A percentile compares a stretch with the other conserved stretches of the same genome.
Evolutionary conservation across 345 rosid species (phyloP).

Genomic region (Eucalyptus sp.): DNA sequence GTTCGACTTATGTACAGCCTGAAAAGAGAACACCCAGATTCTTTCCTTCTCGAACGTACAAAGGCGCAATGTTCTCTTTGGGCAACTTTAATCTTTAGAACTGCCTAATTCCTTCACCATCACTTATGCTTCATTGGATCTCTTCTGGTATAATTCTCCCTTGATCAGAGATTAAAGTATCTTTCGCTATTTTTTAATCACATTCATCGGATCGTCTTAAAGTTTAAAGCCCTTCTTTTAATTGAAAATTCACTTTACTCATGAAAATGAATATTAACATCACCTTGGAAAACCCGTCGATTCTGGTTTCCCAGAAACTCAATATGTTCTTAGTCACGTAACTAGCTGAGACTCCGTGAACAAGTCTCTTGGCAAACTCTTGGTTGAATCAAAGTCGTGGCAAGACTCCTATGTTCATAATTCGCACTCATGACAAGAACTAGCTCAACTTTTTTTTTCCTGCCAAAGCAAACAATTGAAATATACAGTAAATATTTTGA

Average conservation of each 20-base stretch:
- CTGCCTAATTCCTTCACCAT: neutral
- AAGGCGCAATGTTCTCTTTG: neutral
- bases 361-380: neutral
- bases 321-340: neutral
- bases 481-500: neutral
- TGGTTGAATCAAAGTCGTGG: neutral
- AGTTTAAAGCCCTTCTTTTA: neutral
- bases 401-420: neutral
- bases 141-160: neutral
- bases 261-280: neutral
- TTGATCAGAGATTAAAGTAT: neutral
- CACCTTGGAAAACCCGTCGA: neutral
- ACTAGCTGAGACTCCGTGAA: neutral
- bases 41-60: constrained; percentile 10
- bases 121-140: neutral
- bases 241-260: neutral
- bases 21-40: neutral
- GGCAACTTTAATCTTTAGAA: neutral
- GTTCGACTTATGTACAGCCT: neutral
- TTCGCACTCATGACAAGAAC: neutral
- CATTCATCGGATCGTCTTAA: neutral
- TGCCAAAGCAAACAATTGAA: neutral
- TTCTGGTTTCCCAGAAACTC: neutral
- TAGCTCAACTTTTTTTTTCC: neutral
- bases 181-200: neutral